Conservation (phyloP, 805 yeast genomes). For the Myxozyma neglecta region DNA sequence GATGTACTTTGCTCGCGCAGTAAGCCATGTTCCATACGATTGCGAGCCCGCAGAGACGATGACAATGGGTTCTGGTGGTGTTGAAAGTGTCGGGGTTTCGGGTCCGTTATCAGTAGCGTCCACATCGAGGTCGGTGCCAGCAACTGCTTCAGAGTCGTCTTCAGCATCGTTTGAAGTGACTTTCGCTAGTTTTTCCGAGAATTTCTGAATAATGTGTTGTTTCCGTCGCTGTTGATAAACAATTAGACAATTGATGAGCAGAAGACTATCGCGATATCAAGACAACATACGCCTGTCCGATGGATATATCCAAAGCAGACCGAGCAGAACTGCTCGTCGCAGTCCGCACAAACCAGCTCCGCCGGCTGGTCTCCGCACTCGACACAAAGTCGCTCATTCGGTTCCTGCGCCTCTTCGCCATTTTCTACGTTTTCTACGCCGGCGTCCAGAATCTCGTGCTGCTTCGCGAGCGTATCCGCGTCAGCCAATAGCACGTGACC, state of each 20-base stretch:
- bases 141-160: too few species aligned
- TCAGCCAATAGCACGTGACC: conserved; percentile 22
- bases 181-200: conserved; percentile 31
- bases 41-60: conserved; percentile 31
- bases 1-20: conserved; percentile 48
- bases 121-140: too few species aligned
- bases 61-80: conserved; percentile 25
- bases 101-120: conserved; percentile 14
- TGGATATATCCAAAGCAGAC: conserved; percentile 71
- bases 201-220: conserved; percentile 44
- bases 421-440: neutral
- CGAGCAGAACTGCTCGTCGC: conserved; percentile 67
- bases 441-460: conserved; percentile 16
- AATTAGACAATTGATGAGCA: neutral
- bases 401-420: conserved; percentile 9
- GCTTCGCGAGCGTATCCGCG: conserved; percentile 18
- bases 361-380: conserved; percentile 75
- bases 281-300: conserved; percentile 52
- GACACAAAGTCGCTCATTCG: conserved; percentile 48
- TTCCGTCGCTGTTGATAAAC: conserved; percentile 44
- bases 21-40: conserved; percentile 28
- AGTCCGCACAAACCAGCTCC: conserved; percentile 59
- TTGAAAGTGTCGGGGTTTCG: conserved; percentile 2
- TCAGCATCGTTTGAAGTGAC: conserved; percentile 9
- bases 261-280: neutral